Conservation (phyloP, 164 flowering plant genomes). For the Nymphaea colorata region DNA sequence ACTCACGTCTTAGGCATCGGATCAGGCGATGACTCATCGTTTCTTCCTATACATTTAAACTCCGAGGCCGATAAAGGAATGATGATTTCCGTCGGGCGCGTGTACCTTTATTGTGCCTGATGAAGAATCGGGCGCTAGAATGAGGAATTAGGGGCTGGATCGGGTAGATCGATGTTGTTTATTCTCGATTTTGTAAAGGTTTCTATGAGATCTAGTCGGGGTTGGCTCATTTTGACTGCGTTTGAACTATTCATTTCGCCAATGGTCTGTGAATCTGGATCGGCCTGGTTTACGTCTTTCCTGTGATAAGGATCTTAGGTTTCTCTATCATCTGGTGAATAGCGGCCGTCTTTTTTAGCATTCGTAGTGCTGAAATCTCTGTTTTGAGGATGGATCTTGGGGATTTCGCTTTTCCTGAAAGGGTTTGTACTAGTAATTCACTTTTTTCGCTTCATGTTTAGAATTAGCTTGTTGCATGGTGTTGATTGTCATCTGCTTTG, state of each 20-base stretch:
- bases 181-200: too few relatives aligned
- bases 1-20: not conserved
- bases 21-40: not conserved
- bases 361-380: not conserved
- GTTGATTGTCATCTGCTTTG: not conserved
- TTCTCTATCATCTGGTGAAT: too few relatives aligned
- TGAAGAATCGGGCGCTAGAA: not conserved
- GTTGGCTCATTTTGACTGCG: too few relatives aligned
- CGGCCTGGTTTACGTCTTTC: too few relatives aligned
- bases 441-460: not conserved
- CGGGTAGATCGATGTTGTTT: not conserved
- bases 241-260: too few relatives aligned
- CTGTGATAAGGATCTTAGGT: too few relatives aligned
- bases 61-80: too few relatives aligned
- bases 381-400: not conserved
- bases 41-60: too few relatives aligned
- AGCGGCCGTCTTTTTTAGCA: too few relatives aligned
- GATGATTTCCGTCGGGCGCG: not conserved
- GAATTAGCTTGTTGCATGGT: not conserved
- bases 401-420: not conserved
- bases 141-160: not conserved
- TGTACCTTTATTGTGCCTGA: not conserved
- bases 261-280: too few relatives aligned
- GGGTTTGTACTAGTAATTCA: not conserved
- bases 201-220: too few relatives aligned